phyloP scores from a whole-genome alignment of 345 rosid genomes.

The Toxicodendron radicans region DNA sequence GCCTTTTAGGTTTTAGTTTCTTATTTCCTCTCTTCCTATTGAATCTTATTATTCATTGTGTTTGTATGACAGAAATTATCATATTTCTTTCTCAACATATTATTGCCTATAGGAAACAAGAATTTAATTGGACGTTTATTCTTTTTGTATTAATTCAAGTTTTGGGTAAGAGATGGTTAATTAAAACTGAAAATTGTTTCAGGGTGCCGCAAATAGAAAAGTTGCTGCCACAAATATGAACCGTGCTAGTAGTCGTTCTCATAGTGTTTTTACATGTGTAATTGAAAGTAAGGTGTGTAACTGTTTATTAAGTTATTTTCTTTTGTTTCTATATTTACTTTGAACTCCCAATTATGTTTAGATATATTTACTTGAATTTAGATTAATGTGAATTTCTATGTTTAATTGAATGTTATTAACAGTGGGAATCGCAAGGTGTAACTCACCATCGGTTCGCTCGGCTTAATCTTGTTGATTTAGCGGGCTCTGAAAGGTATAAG shows the following conservation, averaged over 20 bases:
- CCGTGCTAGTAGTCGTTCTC: slow-evolving; percentile 97
- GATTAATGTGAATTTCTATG: slow-evolving; percentile 10
- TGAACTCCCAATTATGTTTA: neutral
- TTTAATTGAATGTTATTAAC: slow-evolving; percentile 24
- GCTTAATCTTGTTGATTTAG: slow-evolving; percentile 96
- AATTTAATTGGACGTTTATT: neutral
- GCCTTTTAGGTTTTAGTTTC: neutral
- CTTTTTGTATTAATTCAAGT: neutral
- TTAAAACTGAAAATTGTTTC: slow-evolving; percentile 18
- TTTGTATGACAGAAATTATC: neutral
- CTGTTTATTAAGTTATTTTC: neutral
- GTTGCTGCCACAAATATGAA: slow-evolving; percentile 99
- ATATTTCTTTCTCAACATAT: neutral
- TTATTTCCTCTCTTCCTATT: neutral
- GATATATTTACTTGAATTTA: neutral
- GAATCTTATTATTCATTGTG: neutral
- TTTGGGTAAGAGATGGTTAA: neutral
- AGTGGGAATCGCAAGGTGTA: slow-evolving; percentile 99
- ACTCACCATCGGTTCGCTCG: slow-evolving; percentile 95
- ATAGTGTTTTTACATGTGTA: slow-evolving; percentile 94
- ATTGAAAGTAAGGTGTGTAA: slow-evolving; percentile 85
- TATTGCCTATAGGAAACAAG: neutral
- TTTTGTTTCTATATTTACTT: neutral
- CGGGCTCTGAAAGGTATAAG: slow-evolving; percentile 95
- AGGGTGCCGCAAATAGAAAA: slow-evolving; percentile 98